Evolutionary conservation across 768 basidiomycete genomes (phyloP).

Genomic region (Lactifluus pinguis): DNA sequence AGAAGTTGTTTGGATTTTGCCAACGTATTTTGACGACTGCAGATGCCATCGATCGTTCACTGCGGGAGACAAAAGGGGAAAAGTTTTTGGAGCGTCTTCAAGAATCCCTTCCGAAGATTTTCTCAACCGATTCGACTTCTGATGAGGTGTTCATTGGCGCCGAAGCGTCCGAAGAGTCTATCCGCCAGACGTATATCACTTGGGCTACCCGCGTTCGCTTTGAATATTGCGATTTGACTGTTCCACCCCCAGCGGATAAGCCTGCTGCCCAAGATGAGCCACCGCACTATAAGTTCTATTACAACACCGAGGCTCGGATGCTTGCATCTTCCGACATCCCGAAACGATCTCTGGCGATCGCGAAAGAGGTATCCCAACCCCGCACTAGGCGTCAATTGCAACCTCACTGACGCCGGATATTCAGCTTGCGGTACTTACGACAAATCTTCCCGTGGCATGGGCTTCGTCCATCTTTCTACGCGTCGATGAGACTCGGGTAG

Average conservation of each 20-base stretch:
- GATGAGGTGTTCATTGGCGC: conserved; percentile 36
- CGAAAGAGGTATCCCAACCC: conserved; percentile 61
- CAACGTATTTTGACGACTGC: conserved; percentile 77
- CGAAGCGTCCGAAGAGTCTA: conserved; percentile 56
- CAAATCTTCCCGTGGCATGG: conserved; percentile 91
- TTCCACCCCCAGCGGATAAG: conserved; percentile 29
- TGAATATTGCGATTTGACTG: conserved; percentile 83
- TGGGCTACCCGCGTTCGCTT: conserved; percentile 83
- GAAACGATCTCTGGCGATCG: conserved; percentile 87
- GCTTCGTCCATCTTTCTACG: conserved; percentile 89
- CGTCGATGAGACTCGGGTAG: conserved; percentile 87
- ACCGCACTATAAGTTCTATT: conserved; percentile 77
- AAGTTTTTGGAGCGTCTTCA: conserved; percentile 76
- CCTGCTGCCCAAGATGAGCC: conserved; percentile 39
- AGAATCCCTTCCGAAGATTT: conserved; percentile 65
- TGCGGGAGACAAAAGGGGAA: conserved; percentile 84
- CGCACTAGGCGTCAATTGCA: background rate
- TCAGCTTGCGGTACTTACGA: conserved; percentile 86
- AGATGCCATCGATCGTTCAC: conserved; percentile 76
- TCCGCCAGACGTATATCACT: conserved; percentile 61
- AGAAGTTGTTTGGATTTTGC: conserved; percentile 73
- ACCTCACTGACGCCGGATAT: background rate
- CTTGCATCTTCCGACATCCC: conserved; percentile 79
- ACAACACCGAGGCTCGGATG: conserved; percentile 77
- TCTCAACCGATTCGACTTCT: conserved; percentile 35